Percentiles rank a stretch among this genome's conserved stretches.
Conservation (phyloP, 257 asterid genomes). For the Dorcoceras hygrometricum region DNA sequence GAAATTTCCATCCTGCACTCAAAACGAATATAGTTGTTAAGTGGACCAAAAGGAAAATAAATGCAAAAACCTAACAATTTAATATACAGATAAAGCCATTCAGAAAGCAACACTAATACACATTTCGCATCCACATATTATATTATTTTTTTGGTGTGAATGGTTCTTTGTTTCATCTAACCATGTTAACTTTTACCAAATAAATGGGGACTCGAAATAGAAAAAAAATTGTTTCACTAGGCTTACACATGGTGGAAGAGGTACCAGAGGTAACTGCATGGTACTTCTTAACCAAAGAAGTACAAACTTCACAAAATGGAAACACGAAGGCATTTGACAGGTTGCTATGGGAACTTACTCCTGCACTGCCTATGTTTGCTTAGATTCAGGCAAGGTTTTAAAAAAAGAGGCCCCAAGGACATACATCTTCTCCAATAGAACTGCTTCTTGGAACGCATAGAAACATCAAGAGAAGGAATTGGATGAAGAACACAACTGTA, state of each 20-base stretch:
- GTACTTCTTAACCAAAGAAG: constrained; percentile 17
- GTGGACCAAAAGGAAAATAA: constrained; percentile 10
- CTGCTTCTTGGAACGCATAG: too few species aligned
- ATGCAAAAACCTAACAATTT: constrained; percentile 14
- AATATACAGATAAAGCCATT: constrained; percentile 8
- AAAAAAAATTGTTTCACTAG: background rate
- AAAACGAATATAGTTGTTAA: constrained; percentile 21
- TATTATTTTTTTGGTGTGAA: background rate
- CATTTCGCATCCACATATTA: constrained; percentile 2
- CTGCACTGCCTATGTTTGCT: too few species aligned
- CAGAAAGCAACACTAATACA: constrained; percentile 15
- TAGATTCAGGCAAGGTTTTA: too few species aligned
- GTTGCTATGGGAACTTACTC: background rate
- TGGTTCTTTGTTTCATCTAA: background rate
- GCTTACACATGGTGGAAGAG: constrained; percentile 2
- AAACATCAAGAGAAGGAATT: constrained; percentile 4
- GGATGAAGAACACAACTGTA: constrained; percentile 3
- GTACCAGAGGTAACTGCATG: constrained; percentile 11
- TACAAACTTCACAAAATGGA: constrained; percentile 13
- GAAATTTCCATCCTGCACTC: constrained; percentile 93
- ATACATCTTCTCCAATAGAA: too few species aligned
- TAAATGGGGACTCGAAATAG: constrained; percentile 7
- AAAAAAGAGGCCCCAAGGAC: too few species aligned
- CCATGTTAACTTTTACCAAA: background rate
- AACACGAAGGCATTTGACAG: background rate